These are phyloP conservation scores for Ambrosia hybrid DNA, from an alignment of 140 eudicot genomes.

Conservation along the genomic window DNA sequence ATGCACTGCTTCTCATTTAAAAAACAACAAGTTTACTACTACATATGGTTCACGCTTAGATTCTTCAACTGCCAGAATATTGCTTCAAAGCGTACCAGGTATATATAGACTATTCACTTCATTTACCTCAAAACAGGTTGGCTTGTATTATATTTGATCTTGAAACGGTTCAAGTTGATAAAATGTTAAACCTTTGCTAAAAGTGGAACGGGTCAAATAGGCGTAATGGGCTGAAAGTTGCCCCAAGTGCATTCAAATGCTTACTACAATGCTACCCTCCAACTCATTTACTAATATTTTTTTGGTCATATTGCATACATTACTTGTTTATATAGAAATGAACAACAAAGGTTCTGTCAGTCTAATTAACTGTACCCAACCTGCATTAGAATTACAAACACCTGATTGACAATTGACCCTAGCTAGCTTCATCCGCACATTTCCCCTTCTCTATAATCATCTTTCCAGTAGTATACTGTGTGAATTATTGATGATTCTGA, in stretches of 20 bases:
- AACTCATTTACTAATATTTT: background rate
- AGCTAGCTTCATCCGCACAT: no score
- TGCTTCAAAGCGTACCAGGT: constrained; percentile 96
- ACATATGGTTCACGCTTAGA: constrained; percentile 68
- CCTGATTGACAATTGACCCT: no score
- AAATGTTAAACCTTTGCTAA: no score
- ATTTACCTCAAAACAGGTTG: background rate
- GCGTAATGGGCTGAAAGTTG: no score
- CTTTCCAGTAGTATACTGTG: no score
- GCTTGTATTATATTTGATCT: constrained; percentile 1
- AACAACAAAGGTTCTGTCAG: no score
- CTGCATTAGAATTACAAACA: no score
- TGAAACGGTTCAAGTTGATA: background rate
- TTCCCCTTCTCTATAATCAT: no score
- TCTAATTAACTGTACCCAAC: no score
- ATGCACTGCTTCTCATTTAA: constrained; percentile 86
- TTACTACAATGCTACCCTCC: no score
- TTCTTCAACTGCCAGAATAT: constrained; percentile 88
- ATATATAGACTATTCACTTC: constrained; percentile 22
- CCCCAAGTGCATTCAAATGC: no score
- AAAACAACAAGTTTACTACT: constrained; percentile 58
- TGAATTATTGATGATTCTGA: constrained; percentile 19
- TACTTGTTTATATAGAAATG: background rate
- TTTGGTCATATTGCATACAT: background rate
- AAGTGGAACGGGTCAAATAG: no score